Evolutionary conservation across 768 basidiomycete species (phyloP).

Genomic region (Mycena galericulata): DNA sequence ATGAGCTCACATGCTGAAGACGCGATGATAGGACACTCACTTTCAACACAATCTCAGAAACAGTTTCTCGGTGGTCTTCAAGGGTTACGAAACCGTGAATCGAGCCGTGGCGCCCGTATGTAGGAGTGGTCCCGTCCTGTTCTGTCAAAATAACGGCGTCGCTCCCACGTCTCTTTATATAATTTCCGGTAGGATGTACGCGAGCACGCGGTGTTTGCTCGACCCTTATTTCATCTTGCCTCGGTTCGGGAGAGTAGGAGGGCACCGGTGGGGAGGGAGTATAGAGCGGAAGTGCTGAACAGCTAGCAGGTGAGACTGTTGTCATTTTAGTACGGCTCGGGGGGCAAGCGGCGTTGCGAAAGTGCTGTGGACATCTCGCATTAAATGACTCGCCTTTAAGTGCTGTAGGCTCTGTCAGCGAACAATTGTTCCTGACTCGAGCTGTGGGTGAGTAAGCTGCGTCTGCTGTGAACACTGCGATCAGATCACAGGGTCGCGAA

Average conservation of each 20-base stretch:
- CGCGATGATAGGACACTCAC: constrained; percentile 42
- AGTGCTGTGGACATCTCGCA: not conserved
- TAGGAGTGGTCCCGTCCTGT: constrained; percentile 59
- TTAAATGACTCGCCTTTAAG: constrained; percentile 14
- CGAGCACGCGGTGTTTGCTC: constrained; percentile 56
- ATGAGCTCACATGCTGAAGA: not conserved
- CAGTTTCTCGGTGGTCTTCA: constrained; percentile 49
- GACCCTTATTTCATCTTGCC: constrained; percentile 64
- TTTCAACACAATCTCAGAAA: constrained; percentile 59
- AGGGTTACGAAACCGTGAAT: constrained; percentile 59
- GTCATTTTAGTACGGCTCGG: not conserved
- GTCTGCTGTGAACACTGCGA: no score
- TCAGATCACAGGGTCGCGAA: no score
- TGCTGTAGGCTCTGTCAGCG: not conserved
- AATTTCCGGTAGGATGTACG: constrained; percentile 48
- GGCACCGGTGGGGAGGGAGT: constrained; percentile 67
- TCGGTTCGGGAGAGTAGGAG: constrained; percentile 66
- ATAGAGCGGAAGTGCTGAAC: constrained; percentile 60
- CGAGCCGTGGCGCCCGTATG: constrained; percentile 56
- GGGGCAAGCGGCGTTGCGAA: not conserved
- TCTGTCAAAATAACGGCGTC: constrained; percentile 58
- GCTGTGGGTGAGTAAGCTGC: not conserved
- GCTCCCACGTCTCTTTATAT: constrained; percentile 52
- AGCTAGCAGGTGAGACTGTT: not conserved
- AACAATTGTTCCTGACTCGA: not conserved